Percentiles rank a stretch among this genome's conserved stretches.
phyloP scores from a whole-genome alignment of 768 basidiomycete species.

The Mrakia frigida region DNA sequence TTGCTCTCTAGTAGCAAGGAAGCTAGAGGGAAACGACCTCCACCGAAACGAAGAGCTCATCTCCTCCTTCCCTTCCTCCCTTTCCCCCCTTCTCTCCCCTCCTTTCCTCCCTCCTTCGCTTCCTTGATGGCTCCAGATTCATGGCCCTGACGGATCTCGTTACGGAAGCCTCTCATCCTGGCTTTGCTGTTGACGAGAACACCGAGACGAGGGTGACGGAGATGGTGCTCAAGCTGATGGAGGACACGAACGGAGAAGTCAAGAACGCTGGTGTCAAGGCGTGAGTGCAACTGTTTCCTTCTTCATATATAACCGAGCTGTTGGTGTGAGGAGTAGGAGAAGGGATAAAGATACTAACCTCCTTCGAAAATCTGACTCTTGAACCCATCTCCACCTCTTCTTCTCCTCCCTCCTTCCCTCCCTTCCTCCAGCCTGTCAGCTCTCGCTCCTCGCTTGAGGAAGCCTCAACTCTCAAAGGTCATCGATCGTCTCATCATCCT shows the following conservation, averaged over 20 bases:
- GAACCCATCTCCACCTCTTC: background rate
- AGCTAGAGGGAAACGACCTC: background rate
- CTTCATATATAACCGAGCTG: background rate
- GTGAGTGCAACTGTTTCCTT: constrained; percentile 49
- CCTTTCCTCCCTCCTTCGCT: no score
- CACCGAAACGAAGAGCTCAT: background rate
- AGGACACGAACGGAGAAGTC: constrained; percentile 95
- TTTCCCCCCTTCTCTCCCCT: background rate
- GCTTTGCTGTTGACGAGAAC: constrained; percentile 75
- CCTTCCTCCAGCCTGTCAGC: constrained; percentile 16
- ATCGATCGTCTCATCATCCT: constrained; percentile 85
- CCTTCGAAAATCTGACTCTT: background rate
- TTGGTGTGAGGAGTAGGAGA: background rate
- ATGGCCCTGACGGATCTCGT: constrained; percentile 96
- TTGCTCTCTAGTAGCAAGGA: background rate
- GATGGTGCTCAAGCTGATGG: constrained; percentile 76
- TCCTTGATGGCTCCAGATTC: constrained; percentile 54
- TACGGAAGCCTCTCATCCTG: constrained; percentile 53
- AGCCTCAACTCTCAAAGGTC: constrained; percentile 73
- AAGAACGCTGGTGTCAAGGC: constrained; percentile 97
- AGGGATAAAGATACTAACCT: background rate
- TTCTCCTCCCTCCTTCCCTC: background rate
- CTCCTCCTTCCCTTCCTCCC: background rate
- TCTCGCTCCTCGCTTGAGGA: constrained; percentile 51
- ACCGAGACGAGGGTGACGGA: constrained; percentile 78